These are phyloP conservation scores for Chaetomium olivaceum DNA, from an alignment of 2,329 filamentous ascomycete genomes.

Conservation along the genomic window DNA sequence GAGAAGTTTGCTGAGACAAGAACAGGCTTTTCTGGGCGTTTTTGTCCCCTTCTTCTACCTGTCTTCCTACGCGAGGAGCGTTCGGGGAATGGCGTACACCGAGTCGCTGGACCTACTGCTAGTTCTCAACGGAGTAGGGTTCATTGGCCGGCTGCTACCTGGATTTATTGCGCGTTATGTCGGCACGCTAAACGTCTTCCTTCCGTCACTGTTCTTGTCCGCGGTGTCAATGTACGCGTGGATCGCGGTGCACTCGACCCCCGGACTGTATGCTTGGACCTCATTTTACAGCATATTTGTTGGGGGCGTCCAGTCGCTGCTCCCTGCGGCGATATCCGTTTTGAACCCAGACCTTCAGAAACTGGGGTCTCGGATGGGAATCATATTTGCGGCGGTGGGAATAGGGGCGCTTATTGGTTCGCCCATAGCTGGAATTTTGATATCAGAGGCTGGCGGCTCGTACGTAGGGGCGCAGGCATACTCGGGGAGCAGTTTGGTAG, in stretches of 20 bases:
- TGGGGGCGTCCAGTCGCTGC: not conserved
- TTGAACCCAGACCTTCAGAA: not conserved
- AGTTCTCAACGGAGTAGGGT: no score
- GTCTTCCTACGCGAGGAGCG: no score
- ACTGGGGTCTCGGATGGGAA: not conserved
- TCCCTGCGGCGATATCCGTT: not conserved
- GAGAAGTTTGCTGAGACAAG: no score
- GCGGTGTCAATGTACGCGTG: no score
- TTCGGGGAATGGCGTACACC: no score
- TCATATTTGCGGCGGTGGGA: not conserved
- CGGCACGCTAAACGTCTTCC: no score
- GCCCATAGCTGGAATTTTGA: not conserved
- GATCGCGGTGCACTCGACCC: not conserved
- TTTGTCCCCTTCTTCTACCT: no score
- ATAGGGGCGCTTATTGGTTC: not conserved
- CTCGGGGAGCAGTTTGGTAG: not conserved
- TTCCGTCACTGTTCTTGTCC: no score
- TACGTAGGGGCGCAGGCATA: not conserved
- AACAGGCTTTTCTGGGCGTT: no score
- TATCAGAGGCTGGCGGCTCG: not conserved
- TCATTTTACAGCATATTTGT: not conserved
- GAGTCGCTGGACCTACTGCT: no score
- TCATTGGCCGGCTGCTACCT: no score
- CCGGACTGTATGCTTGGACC: not conserved
- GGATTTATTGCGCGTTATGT: no score